Conservation (phyloP, 2,329 filamentous ascomycete species). For the Penicillium sp. region DNA sequence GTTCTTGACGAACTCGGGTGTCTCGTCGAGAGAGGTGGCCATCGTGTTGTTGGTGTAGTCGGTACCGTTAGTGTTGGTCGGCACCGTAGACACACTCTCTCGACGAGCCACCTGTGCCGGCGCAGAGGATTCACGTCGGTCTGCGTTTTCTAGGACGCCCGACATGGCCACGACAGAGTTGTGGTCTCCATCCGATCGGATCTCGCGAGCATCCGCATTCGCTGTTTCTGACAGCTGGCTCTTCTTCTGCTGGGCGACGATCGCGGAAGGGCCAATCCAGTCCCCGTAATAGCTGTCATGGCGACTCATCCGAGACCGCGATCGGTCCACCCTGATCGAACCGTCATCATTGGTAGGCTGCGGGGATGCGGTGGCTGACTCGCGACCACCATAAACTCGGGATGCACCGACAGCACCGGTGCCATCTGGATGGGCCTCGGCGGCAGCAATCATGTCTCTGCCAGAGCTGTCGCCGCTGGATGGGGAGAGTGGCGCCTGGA, state of each 20-base stretch:
- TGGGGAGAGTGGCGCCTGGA: slow-evolving; percentile 78
- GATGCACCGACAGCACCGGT: slow-evolving; percentile 45
- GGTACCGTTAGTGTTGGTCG: slow-evolving; percentile 43
- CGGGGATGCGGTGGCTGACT: slow-evolving; percentile 24
- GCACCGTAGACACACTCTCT: slow-evolving; percentile 43
- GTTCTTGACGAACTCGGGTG: slow-evolving; percentile 12
- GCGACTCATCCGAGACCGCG: slow-evolving; percentile 29
- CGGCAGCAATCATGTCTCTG: slow-evolving; percentile 65
- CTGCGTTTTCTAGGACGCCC: slow-evolving; percentile 26
- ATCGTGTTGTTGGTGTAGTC: slow-evolving; percentile 43
- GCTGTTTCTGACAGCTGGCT: slow-evolving; percentile 18
- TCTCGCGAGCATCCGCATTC: slow-evolving; percentile 25
- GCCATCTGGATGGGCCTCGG: slow-evolving; percentile 61
- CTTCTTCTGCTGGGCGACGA: slow-evolving; percentile 32
- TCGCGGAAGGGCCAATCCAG: slow-evolving; percentile 59
- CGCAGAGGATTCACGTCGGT: slow-evolving; percentile 30
- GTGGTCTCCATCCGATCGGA: slow-evolving; percentile 28
- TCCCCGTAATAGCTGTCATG: slow-evolving; percentile 56
- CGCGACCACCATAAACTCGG: slow-evolving; percentile 36
- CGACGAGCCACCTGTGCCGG: slow-evolving; percentile 32
- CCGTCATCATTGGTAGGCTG: slow-evolving; percentile 19
- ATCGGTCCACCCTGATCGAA: slow-evolving; percentile 11
- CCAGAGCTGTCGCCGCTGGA: slow-evolving; percentile 82
- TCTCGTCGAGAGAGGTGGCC: slow-evolving; percentile 42
- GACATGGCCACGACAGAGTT: slow-evolving; percentile 25